Percentiles rank a stretch among this genome's conserved stretches.
Evolutionary conservation across 306 rosid species (phyloP).

Genomic region (Vachellia collinsii): DNA sequence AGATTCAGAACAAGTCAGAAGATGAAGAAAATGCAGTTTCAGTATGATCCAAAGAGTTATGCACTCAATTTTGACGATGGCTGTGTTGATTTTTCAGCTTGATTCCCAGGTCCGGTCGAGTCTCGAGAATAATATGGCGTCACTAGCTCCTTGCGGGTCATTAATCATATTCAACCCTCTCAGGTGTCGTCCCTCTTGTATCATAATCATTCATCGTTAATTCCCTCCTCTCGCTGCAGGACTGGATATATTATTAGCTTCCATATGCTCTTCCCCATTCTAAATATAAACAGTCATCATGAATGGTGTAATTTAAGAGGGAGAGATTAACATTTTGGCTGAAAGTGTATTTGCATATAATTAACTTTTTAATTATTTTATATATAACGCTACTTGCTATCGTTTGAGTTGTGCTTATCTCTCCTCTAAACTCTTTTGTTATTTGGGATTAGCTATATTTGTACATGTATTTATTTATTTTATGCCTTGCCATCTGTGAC

Average conservation of each 20-base stretch:
- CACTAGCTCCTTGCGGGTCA: no score
- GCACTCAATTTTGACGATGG: constrained; percentile 58
- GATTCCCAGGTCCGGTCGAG: constrained; percentile 27
- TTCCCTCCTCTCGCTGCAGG: no score
- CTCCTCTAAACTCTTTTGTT: no score
- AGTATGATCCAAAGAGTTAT: constrained; percentile 56
- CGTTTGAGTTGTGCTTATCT: background rate
- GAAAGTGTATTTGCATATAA: no score
- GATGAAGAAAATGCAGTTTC: constrained; percentile 35
- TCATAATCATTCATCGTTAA: background rate
- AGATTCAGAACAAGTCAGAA: constrained; percentile 21
- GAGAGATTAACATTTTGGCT: no score
- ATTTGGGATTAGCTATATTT: no score
- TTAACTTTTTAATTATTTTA: background rate
- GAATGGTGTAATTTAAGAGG: no score
- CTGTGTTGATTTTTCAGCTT: constrained; percentile 31
- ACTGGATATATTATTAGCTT: no score
- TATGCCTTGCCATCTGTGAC: no score
- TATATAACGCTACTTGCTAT: background rate
- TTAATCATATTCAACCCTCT: background rate
- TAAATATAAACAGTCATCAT: no score
- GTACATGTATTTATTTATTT: no score
- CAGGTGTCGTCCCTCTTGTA: background rate
- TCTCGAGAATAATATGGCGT: background rate
- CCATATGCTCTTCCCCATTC: no score